Conservation (phyloP, 495 filamentous ascomycete genomes). For the Podospora fimiseda region DNA sequence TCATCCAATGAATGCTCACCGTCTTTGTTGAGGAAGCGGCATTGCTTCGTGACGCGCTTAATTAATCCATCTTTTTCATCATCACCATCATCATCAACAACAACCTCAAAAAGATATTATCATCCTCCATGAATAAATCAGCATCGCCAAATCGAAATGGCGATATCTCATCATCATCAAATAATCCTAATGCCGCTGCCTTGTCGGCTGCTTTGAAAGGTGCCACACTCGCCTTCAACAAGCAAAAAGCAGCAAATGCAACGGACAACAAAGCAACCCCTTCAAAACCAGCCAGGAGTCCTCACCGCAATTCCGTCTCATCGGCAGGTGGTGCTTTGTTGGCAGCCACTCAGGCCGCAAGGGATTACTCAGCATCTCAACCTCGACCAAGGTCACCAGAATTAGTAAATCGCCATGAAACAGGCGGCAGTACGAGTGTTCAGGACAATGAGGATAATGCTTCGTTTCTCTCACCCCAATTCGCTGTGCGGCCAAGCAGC, state of each 20-base stretch:
- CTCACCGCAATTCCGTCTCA: not conserved
- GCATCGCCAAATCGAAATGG: not conserved
- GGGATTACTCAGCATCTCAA: slow-evolving; percentile 10
- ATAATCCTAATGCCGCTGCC: slow-evolving; percentile 10
- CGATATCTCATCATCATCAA: not conserved
- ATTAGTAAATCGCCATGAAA: slow-evolving; percentile 8
- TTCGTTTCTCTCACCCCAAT: slow-evolving; percentile 14
- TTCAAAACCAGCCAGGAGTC: slow-evolving; percentile 12
- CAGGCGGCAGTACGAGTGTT: slow-evolving; percentile 9
- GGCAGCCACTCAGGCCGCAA: slow-evolving; percentile 37
- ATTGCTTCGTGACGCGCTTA: not conserved
- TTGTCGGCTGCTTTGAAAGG: slow-evolving; percentile 39
- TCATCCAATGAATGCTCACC: not conserved
- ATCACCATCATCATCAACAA: not conserved
- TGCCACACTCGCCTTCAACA: slow-evolving; percentile 41
- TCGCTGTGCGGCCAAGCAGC: slow-evolving; percentile 12
- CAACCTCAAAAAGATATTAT: not conserved
- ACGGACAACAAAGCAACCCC: not conserved
- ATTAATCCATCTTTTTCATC: not conserved
- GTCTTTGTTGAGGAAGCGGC: not conserved
- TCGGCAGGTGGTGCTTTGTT: slow-evolving; percentile 41
- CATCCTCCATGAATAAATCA: not conserved
- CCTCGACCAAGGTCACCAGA: not conserved
- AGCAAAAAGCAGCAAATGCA: slow-evolving; percentile 7
- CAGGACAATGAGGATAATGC: not conserved